Percentiles rank a stretch among this genome's conserved stretches.
These are phyloP conservation scores for Hyaloscypha bicolor DNA, from an alignment of 495 filamentous ascomycete genomes.

Conservation along the genomic window DNA sequence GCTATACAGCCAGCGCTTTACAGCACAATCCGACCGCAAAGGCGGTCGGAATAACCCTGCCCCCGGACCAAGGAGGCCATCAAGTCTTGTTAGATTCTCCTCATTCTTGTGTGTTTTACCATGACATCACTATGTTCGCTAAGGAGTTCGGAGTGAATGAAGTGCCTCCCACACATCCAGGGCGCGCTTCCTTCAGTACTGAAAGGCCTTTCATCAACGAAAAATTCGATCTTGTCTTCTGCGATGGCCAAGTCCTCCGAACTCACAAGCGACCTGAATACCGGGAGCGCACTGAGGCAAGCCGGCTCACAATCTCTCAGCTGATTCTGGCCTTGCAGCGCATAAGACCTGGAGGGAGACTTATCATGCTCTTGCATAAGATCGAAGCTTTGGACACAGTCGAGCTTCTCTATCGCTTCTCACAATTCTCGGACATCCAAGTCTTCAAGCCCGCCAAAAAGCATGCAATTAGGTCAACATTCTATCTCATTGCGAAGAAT, in stretches of 20 bases:
- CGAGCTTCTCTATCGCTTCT: conserved; percentile 43
- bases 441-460: conserved; percentile 49
- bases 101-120: conserved; percentile 37
- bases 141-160: conserved; percentile 47
- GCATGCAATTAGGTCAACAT: conserved; percentile 51
- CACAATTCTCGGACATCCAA: conserved; percentile 44
- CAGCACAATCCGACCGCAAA: conserved; percentile 40
- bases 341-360: conserved; percentile 41
- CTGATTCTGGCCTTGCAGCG: conserved; percentile 51
- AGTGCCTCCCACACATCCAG: conserved; percentile 16
- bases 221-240: conserved; percentile 57
- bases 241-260: conserved; percentile 59
- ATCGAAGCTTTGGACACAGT: conserved; percentile 46
- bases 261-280: conserved; percentile 45
- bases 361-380: conserved; percentile 55
- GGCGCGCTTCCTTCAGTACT: background rate
- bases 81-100: conserved; percentile 36
- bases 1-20: conserved; percentile 43
- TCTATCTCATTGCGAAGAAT: conserved; percentile 56
- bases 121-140: conserved; percentile 58
- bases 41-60: conserved; percentile 47
- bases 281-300: conserved; percentile 44
- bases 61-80: conserved; percentile 44
- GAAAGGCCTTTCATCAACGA: conserved; percentile 32
- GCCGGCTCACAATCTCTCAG: conserved; percentile 45